Evolutionary conservation across 768 basidiomycete species (phyloP), one percentile per base, ranked within the genome.

Genomic region (Pluteus cervinus): DNA sequence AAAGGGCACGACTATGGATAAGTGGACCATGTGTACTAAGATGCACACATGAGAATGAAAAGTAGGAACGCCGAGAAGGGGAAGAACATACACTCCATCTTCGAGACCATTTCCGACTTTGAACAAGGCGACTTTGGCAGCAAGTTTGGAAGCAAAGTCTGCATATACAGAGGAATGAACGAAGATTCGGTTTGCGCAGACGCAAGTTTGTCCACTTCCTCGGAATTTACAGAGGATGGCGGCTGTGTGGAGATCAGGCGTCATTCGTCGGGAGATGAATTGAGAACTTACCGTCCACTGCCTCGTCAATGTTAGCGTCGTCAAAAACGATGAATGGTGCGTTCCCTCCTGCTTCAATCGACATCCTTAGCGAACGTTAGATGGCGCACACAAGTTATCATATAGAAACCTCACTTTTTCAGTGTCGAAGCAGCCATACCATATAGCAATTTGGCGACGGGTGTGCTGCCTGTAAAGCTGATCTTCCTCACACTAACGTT

Each of bases 301-400:
- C 96, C 40, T 83, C 79, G 33, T 91, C 87, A 36, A 99, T 73
- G 55, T 98, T 82, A 0, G 92, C 94, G 52, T 98, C 96, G 45
- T 91, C 86, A 56, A 99, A 98, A 5, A 99, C 86, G 48, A 98
- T 96, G 60, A 99, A 92, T 0, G 94, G 86, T 0, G 93, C 80
- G 48, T 98, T 98, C 20, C 96, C 94, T 10, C 92, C 90, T 20
- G 91, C 86, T 62, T 94, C 91, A 24, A 91, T 60, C 2, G 89
- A 89, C 67, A 69, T 58, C 42, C 66, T 70, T 36, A n/a, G 46
- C 29, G 12, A 34, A 24, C 16, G 25, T n/a, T 40, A 17, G 5
- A 11, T 7, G 5, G n/a, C n/a, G 14, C 9, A 28, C n/a, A 33
- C 18, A 40, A 17, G 8, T 7, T 32, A 12, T n/a, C 12, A 37